Evolutionary conservation across 306 rosid species (phyloP), one percentile per base, ranked within the genome.

Genomic region (Acacia confusa): DNA sequence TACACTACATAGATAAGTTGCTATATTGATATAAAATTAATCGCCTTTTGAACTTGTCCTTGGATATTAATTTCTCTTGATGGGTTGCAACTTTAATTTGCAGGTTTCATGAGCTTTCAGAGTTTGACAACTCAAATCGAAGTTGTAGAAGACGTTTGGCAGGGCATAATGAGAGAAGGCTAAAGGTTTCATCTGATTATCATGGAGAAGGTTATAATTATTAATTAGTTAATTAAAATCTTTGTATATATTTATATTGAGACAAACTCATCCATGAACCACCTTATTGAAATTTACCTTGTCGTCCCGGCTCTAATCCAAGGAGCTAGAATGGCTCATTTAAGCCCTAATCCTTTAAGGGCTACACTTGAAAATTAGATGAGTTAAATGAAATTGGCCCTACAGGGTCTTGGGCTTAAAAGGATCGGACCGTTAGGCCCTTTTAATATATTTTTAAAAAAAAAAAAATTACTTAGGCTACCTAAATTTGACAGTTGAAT

Each of bases 141-240:
- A 95, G 99, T 72, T 95, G 99, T 10, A 92, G 99, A 45, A 88
- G 87, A 63, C 92, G 98, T n/a, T 79, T 95, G 86, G 94, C 91
- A 1, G 99, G 96, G 48, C 99, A 93, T 80, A 95, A 93, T 65
- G 87, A 85, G 83, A 89, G 98, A 82, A 93, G 99, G 15, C 84
- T 98, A 89, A 93, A 92, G 79, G 87, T 66, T 83, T 52, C 86
- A 38, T 60, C 85, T 3, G 94, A 92, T 7, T 79, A 52, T 44
- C 87, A 86, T 16, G 90, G 94, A 77, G 94, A 90, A 78, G 91
- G 85, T 74, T 80, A 84, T 67, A 79, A 53, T 78, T 84, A 19
- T 22, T 83, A 76, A 41, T 44, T 32, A 28, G n/a, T 76, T 30
- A 16, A 66, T 8, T 16, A 25, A 82, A 13, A 24, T 60, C 17